These are phyloP conservation scores for Chytriomyces confervae DNA, from an alignment of 192 early-diverging fungal genomes.

Conservation along the genomic window DNA sequence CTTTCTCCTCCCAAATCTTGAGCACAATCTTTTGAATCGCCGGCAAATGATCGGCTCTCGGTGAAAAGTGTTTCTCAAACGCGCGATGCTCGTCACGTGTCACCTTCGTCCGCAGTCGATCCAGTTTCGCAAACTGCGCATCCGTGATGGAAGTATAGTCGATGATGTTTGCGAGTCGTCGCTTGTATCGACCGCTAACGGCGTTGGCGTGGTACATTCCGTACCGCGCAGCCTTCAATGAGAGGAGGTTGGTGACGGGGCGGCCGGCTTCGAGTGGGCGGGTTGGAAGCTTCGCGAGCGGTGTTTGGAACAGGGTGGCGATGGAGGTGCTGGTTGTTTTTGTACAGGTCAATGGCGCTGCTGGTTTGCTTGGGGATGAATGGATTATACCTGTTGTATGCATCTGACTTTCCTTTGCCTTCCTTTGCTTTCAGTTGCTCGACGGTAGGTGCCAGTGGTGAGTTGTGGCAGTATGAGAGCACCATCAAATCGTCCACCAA, in stretches of 20 bases:
- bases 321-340: conserved; percentile 19
- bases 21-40: conserved; percentile 75
- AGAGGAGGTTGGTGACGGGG: conserved; percentile 29
- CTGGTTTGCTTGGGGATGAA: not conserved
- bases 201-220: conserved; percentile 8
- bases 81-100: conserved; percentile 45
- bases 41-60: conserved; percentile 69
- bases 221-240: conserved; percentile 23
- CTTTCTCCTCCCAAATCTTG: conserved; percentile 86
- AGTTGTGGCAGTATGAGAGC: conserved; percentile 73
- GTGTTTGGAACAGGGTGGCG: conserved; percentile 8
- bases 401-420: not conserved
- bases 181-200: conserved; percentile 7
- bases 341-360: not conserved
- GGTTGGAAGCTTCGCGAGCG: conserved; percentile 30
- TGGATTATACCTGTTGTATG: too few species aligned
- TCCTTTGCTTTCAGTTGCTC: conserved; percentile 28
- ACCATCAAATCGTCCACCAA: conserved; percentile 78
- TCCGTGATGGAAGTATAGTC: conserved; percentile 56
- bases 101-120: conserved; percentile 16
- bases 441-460: conserved; percentile 42
- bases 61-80: conserved; percentile 63
- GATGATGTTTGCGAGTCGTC: conserved; percentile 54
- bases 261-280: conserved; percentile 9
- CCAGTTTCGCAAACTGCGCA: conserved; percentile 35